phyloP scores from a whole-genome alignment of 495 filamentous ascomycete species.

The Penicillium lagena region DNA sequence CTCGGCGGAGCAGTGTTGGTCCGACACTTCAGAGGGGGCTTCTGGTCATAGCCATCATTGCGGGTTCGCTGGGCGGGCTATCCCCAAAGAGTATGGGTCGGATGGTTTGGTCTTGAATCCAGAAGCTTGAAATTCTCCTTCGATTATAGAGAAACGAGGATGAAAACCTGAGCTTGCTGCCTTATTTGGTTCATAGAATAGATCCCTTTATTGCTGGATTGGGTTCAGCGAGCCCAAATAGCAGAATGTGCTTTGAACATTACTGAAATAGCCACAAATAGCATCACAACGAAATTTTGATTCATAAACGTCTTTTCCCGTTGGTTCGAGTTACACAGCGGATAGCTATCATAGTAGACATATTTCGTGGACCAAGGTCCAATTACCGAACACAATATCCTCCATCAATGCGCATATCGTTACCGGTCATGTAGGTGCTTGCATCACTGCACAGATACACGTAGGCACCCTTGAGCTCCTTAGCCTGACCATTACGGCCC shows the following conservation, averaged over 20 bases:
- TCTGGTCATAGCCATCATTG: conserved; percentile 51
- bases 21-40: conserved; percentile 62
- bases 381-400: conserved; percentile 40
- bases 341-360: background rate
- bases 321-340: too few relatives aligned
- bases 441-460: conserved; percentile 72
- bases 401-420: conserved; percentile 72
- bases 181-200: too few relatives aligned
- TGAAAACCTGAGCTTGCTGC: too few relatives aligned
- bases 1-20: conserved; percentile 62
- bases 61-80: conserved; percentile 26
- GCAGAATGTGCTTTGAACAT: too few relatives aligned
- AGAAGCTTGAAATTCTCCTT: background rate
- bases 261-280: too few relatives aligned
- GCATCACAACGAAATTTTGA: too few relatives aligned
- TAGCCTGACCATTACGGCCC: conserved; percentile 65
- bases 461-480: conserved; percentile 81
- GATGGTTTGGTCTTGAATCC: too few relatives aligned
- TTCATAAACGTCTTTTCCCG: too few relatives aligned
- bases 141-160: too few relatives aligned
- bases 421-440: conserved; percentile 77
- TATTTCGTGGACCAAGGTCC: conserved; percentile 2
- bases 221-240: too few relatives aligned
- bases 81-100: background rate
- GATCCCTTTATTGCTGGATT: too few relatives aligned